phyloP scores from a whole-genome alignment of 2,329 filamentous ascomycete species.

The Truncatella angustata region DNA sequence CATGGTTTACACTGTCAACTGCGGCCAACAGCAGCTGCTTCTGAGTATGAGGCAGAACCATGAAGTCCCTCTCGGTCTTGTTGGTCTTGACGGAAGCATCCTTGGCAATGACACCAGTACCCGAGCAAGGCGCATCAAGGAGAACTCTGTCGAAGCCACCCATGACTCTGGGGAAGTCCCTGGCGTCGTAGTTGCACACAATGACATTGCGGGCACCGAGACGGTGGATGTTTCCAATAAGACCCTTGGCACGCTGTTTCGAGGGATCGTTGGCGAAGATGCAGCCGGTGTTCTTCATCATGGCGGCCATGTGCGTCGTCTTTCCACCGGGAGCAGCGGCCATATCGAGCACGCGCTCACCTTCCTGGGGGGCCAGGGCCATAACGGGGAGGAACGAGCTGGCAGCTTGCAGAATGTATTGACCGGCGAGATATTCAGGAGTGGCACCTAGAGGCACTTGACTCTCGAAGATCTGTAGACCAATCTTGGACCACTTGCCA shows the following conservation, averaged over 20 bases:
- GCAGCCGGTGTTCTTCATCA: slow-evolving; percentile 96
- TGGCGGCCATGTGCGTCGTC: slow-evolving; percentile 90
- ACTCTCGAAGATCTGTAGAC: slow-evolving; percentile 95
- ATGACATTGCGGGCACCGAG: slow-evolving; percentile 91
- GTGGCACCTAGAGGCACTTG: no score
- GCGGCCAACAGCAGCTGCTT: slow-evolving; percentile 91
- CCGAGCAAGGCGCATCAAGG: slow-evolving; percentile 87
- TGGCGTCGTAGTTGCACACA: slow-evolving; percentile 92
- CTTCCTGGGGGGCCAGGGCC: slow-evolving; percentile 90
- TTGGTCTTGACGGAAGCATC: slow-evolving; percentile 97
- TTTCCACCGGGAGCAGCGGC: slow-evolving; percentile 94
- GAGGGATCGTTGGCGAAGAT: slow-evolving; percentile 97
- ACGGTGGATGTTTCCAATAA: slow-evolving; percentile 97
- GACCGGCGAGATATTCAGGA: slow-evolving; percentile 93
- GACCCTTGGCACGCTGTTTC: slow-evolving; percentile 89
- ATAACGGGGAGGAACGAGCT: slow-evolving; percentile 97
- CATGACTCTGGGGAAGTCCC: slow-evolving; percentile 91
- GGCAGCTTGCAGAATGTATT: slow-evolving; percentile 97
- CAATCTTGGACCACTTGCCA: slow-evolving; percentile 98
- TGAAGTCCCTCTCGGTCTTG: slow-evolving; percentile 94
- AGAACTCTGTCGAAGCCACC: slow-evolving; percentile 94
- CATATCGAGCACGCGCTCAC: slow-evolving; percentile 91
- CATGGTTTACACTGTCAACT: slow-evolving; percentile 91
- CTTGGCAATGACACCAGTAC: slow-evolving; percentile 96
- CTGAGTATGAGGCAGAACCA: slow-evolving; percentile 88